These are phyloP conservation scores for Firmiana major DNA, from an alignment of 345 rosid genomes.

Conservation along the genomic window DNA sequence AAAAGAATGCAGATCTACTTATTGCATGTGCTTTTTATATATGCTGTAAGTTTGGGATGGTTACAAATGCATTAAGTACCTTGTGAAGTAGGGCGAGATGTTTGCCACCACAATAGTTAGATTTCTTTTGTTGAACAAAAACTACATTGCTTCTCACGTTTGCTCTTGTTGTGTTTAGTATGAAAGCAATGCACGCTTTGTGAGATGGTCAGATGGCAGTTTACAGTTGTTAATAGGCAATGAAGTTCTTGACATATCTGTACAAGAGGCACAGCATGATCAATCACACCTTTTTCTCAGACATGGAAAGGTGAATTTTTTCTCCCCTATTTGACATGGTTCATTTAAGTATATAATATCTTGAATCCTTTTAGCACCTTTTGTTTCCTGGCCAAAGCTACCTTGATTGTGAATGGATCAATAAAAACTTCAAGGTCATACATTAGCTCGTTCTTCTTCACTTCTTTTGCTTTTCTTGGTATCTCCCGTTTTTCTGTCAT, in stretches of 20 bases:
- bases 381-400: neutral
- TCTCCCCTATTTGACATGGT: neutral
- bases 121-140: neutral
- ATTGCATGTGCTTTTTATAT: neutral
- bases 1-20: neutral
- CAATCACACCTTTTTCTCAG: conserved; percentile 90
- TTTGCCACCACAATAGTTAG: neutral
- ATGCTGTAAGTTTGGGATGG: neutral
- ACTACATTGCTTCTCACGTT: conserved; percentile 10
- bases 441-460: neutral
- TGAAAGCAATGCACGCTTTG: conserved; percentile 98
- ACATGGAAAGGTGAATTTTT: conserved; percentile 74
- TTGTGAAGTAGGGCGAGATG: neutral
- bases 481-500: neutral
- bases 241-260: conserved; percentile 97
- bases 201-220: conserved; percentile 99
- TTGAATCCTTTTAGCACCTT: neutral
- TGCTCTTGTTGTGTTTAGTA: conserved; percentile 42
- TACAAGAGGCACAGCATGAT: conserved; percentile 86
- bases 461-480: neutral
- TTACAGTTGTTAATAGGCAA: conserved; percentile 90
- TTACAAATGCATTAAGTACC: neutral
- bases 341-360: conserved; percentile 1
- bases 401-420: neutral
- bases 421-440: neutral